phyloP scores from a whole-genome alignment of 129 eudicot species.

The Flaveria sonorensis region DNA sequence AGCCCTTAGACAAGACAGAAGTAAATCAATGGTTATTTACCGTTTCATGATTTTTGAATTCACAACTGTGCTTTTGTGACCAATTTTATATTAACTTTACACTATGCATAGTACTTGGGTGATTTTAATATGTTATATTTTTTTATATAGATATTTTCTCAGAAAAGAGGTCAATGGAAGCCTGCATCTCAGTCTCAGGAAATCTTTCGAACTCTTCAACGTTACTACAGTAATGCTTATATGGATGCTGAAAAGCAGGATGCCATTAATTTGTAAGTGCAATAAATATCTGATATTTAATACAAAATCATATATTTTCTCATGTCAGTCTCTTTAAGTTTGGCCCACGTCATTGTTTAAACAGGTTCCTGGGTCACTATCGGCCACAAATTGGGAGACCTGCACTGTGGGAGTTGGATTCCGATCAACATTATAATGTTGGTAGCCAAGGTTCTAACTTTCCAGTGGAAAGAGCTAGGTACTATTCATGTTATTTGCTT shows the following conservation, averaged over 20 bases:
- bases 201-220: conserved; percentile 81
- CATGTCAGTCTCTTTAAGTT: not conserved
- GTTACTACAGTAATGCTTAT: conserved; percentile 91
- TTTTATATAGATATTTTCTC: conserved; percentile 72
- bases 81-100: not conserved
- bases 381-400: conserved; percentile 87
- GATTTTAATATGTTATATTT: not conserved
- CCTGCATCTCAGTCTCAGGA: conserved; percentile 97
- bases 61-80: not conserved
- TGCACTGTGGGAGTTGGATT: conserved; percentile 91
- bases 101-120: not conserved
- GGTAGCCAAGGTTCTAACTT: conserved; percentile 62
- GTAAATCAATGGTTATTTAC: conserved; percentile 1
- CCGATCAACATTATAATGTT: conserved; percentile 80
- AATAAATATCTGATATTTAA: not conserved
- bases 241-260: conserved; percentile 99
- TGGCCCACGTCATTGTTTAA: conserved; percentile 11
- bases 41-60: not conserved
- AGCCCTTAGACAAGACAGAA: not conserved
- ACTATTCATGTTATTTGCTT: conserved; percentile 10
- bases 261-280: conserved; percentile 88
- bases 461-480: conserved; percentile 63
- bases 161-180: conserved; percentile 95
- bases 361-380: conserved; percentile 93
- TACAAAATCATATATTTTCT: not conserved